A percentile compares a stretch with the other conserved stretches of the same genome.
phyloP scores from a whole-genome alignment of 1,284 basidiomycete genomes.

The Tilletia horrida region DNA sequence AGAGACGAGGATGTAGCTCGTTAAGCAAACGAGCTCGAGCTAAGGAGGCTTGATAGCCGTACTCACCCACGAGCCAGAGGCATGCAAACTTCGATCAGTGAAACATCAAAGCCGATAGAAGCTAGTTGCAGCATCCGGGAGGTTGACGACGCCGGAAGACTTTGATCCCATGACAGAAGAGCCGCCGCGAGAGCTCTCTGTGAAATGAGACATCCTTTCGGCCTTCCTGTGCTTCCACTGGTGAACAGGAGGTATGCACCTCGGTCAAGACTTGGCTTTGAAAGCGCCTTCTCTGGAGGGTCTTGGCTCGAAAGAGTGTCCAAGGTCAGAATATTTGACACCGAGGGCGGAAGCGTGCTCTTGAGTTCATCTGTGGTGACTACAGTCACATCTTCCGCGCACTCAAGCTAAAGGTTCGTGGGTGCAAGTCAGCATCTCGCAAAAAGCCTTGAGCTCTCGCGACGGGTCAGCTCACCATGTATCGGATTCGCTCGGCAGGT shows the following conservation, averaged over 20 bases:
- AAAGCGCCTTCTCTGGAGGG: background rate
- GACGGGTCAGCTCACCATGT: slow-evolving; percentile 33
- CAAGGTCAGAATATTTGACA: too few species aligned
- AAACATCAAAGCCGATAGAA: slow-evolving; percentile 52
- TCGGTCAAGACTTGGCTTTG: slow-evolving; percentile 23
- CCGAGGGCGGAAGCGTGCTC: background rate
- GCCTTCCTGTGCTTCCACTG: slow-evolving; percentile 48
- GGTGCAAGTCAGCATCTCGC: background rate
- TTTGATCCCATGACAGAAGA: slow-evolving; percentile 45
- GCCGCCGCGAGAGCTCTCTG: slow-evolving; percentile 48
- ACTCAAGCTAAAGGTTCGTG: background rate
- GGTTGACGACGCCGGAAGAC: slow-evolving; percentile 36
- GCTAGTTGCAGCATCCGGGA: slow-evolving; percentile 48
- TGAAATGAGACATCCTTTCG: slow-evolving; percentile 48
- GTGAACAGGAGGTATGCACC: slow-evolving; percentile 51
- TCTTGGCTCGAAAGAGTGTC: too few species aligned
- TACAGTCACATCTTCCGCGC: background rate
- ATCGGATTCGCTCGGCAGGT: slow-evolving; percentile 41
- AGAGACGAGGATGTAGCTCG: background rate
- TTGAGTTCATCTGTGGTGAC: background rate
- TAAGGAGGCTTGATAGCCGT: too few species aligned
- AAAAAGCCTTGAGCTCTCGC: background rate
- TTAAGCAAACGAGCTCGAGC: too few species aligned
- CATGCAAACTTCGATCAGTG: slow-evolving; percentile 53
- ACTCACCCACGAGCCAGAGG: slow-evolving; percentile 44